Conservation (phyloP, 2,329 filamentous ascomycete genomes). For the Fusarium avenaceum region DNA sequence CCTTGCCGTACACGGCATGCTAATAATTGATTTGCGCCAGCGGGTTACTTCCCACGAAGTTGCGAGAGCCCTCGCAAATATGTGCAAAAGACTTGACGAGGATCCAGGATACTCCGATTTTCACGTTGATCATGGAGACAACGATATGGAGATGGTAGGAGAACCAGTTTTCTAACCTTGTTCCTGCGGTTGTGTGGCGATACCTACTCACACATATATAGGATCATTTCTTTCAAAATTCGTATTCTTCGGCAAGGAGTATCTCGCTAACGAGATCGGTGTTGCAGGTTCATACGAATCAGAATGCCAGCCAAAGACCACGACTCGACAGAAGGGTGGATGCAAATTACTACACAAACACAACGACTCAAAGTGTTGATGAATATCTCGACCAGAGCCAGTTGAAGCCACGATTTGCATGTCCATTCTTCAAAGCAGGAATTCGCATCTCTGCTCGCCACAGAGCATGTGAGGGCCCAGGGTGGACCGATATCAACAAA, state of each 20-base stretch:
- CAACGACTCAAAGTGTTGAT: neutral
- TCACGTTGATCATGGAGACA: rapidly evolving
- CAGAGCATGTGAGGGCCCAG: neutral
- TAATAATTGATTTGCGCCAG: neutral
- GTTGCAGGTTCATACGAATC: neutral
- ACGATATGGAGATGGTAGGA: neutral
- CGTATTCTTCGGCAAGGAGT: rapidly evolving
- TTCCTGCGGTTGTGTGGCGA: neutral
- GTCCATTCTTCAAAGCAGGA: neutral
- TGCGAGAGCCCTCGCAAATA: rapidly evolving
- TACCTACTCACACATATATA: neutral
- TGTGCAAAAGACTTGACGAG: rapidly evolving
- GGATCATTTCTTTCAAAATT: neutral
- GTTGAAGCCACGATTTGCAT: neutral
- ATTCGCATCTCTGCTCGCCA: rapidly evolving
- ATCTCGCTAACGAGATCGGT: neutral
- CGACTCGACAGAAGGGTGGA: rapidly evolving
- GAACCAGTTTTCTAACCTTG: neutral
- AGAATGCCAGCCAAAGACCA: rapidly evolving
- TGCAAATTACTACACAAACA: neutral
- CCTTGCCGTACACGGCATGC: neutral
- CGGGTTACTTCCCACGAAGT: neutral
- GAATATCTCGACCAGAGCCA: rapidly evolving
- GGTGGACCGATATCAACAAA: neutral
- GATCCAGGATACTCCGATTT: neutral